Evolutionary conservation across 352 stramenopile genomes (phyloP).

Genomic region (Globisporangium nagaii): DNA sequence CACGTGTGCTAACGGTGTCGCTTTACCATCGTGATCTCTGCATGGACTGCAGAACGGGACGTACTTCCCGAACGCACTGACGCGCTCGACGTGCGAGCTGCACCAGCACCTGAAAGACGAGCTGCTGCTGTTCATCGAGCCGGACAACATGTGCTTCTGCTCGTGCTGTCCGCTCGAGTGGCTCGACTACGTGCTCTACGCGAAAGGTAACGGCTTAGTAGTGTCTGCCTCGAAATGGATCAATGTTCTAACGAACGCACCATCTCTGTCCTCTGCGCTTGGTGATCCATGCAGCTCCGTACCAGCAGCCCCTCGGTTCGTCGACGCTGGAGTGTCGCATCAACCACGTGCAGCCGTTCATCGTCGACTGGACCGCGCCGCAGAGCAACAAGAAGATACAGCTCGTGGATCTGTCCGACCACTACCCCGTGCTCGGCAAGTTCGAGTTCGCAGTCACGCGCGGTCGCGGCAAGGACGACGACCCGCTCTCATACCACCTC

Average conservation of each 20-base stretch:
- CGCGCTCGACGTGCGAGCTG: conserved; percentile 43
- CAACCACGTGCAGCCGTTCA: conserved; percentile 51
- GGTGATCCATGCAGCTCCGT: conserved; percentile 35
- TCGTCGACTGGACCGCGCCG: conserved; percentile 55
- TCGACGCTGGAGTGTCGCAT: conserved; percentile 54
- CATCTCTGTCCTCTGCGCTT: neutral
- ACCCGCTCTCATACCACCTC: conserved; percentile 56
- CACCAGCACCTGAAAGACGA: conserved; percentile 12
- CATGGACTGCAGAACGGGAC: conserved; percentile 38
- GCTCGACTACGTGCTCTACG: conserved; percentile 81
- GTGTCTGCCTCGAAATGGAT: too few relatives aligned
- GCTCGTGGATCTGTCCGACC: conserved; percentile 68
- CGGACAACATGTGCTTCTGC: conserved; percentile 65
- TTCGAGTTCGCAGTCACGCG: conserved; percentile 59
- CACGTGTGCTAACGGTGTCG: too few relatives aligned
- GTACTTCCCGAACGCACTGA: conserved; percentile 45
- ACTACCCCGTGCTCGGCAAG: conserved; percentile 68
- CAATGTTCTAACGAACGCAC: neutral
- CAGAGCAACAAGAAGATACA: conserved; percentile 50
- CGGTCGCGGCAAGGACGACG: conserved; percentile 34
- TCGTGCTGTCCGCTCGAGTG: conserved; percentile 76
- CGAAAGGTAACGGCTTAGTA: conserved; percentile 58
- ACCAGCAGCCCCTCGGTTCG: conserved; percentile 50
- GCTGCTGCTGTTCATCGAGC: conserved; percentile 29
- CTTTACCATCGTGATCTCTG: too few relatives aligned